phyloP scores from a whole-genome alignment of 139 green algal genomes.

The Mesotaenium endlicherianum region DNA sequence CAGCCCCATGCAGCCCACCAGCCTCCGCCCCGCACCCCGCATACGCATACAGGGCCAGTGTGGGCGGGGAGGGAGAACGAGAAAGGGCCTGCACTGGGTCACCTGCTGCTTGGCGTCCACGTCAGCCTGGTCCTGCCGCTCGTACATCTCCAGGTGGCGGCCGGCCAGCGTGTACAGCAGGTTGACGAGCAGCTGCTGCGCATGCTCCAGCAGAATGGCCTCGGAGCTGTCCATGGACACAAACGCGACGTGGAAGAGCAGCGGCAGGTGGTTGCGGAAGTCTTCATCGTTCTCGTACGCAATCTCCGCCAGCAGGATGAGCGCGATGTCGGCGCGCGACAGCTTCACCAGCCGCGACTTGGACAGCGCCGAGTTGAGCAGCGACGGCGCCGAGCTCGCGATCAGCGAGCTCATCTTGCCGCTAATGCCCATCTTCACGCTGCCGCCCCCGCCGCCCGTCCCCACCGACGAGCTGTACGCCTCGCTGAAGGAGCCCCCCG shows the following conservation, averaged over 20 bases:
- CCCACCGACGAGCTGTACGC: no score
- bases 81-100: background rate
- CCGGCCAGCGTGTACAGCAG: conserved; percentile 68
- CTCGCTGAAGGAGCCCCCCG: no score
- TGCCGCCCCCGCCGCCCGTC: no score
- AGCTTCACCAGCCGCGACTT: no score
- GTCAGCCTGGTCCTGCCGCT: conserved; percentile 40
- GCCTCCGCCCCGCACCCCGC: no score
- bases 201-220: conserved; percentile 58
- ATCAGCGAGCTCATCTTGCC: no score
- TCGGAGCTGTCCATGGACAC: conserved; percentile 50
- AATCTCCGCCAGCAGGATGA: conserved; percentile 85
- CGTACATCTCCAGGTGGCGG: conserved; percentile 59
- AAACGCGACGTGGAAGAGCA: conserved; percentile 72
- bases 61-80: background rate
- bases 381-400: no score
- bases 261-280: conserved; percentile 74
- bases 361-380: no score
- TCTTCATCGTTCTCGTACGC: conserved; percentile 87
- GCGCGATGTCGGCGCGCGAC: conserved; percentile 75
- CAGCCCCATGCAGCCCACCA: no score
- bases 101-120: conserved; percentile 49
- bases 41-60: background rate
- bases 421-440: no score
- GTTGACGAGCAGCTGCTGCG: conserved; percentile 75